A percentile compares a stretch with the other conserved stretches of the same genome.
Conservation (phyloP, 495 filamentous ascomycete species). For the Xylaria bambusicola region DNA sequence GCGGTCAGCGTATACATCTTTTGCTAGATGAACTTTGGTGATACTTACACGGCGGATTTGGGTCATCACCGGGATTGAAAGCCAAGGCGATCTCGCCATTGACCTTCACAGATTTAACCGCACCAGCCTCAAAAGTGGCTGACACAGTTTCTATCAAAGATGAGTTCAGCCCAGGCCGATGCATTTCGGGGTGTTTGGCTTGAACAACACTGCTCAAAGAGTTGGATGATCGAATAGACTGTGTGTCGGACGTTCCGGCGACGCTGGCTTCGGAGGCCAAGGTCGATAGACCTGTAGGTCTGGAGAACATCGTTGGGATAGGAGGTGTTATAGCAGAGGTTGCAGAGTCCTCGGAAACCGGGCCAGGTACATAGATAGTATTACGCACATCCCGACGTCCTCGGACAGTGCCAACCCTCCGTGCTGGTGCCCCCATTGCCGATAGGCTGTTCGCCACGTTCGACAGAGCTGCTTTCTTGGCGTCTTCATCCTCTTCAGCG, state of each 20-base stretch:
- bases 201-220: constrained; percentile 66
- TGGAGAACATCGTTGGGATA: constrained; percentile 47
- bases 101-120: constrained; percentile 69
- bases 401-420: constrained; percentile 75
- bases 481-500: constrained; percentile 85
- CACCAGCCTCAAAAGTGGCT: constrained; percentile 76
- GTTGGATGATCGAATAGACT: constrained; percentile 85
- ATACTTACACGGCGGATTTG: constrained; percentile 38
- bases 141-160: constrained; percentile 92
- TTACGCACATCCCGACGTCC: constrained; percentile 91
- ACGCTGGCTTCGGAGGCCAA: constrained; percentile 55
- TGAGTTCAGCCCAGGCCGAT: constrained; percentile 78
- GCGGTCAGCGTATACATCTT: constrained; percentile 9
- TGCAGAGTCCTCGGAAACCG: constrained; percentile 40
- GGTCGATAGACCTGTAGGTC: constrained; percentile 44
- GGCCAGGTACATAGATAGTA: constrained; percentile 72
- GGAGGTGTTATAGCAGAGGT: constrained; percentile 44
- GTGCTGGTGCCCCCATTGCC: constrained; percentile 56
- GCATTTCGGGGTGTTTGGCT: constrained; percentile 79
- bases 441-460: constrained; percentile 85
- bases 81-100: constrained; percentile 89
- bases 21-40: background rate
- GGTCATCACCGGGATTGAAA: constrained; percentile 65
- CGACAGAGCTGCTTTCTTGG: constrained; percentile 78
- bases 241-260: constrained; percentile 72